Percentiles rank a stretch among this genome's conserved stretches.
Evolutionary conservation across 2,329 filamentous ascomycete genomes (phyloP).

Genomic region (Fusarium sp.): DNA sequence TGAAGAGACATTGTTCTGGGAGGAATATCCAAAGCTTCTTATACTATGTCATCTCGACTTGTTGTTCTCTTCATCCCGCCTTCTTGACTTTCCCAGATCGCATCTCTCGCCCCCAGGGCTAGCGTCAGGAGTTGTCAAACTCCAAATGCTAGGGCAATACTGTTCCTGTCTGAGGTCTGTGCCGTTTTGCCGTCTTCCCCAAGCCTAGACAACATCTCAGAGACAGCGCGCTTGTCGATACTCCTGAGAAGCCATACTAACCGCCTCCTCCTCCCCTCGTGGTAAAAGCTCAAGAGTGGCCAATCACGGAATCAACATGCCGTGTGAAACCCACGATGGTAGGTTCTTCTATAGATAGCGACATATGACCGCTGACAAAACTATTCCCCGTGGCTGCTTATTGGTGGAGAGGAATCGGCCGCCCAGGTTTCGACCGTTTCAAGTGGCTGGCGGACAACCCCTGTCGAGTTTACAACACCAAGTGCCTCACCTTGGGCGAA

Average conservation of each 20-base stretch:
- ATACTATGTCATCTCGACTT: neutral
- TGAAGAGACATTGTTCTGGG: neutral
- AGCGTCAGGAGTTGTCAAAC: slow-evolving; percentile 2
- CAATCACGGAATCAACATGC: neutral
- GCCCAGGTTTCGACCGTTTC: slow-evolving; percentile 21
- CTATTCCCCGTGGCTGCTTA: rapidly evolving
- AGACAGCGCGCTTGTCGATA: neutral
- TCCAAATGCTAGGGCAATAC: neutral
- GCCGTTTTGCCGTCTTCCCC: slow-evolving; percentile 22
- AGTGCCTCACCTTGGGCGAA: slow-evolving; percentile 2
- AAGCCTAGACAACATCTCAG: neutral
- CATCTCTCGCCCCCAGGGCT: neutral
- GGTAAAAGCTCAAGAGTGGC: neutral
- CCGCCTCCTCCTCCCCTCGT: neutral
- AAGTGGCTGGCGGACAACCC: slow-evolving; percentile 3
- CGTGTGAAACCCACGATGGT: neutral
- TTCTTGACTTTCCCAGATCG: neutral
- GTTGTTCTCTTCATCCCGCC: neutral
- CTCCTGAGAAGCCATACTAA: neutral
- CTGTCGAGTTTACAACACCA: slow-evolving; percentile 8
- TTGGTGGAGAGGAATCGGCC: slow-evolving; percentile 12
- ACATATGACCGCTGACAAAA: neutral
- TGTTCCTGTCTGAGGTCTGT: neutral
- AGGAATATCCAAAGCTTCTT: slow-evolving; percentile 2
- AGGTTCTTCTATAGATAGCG: neutral